Evolutionary conservation across 139 green algal genomes (phyloP), one percentile per base, ranked within the genome.

Genomic region (Tetradesmus obliquus): DNA sequence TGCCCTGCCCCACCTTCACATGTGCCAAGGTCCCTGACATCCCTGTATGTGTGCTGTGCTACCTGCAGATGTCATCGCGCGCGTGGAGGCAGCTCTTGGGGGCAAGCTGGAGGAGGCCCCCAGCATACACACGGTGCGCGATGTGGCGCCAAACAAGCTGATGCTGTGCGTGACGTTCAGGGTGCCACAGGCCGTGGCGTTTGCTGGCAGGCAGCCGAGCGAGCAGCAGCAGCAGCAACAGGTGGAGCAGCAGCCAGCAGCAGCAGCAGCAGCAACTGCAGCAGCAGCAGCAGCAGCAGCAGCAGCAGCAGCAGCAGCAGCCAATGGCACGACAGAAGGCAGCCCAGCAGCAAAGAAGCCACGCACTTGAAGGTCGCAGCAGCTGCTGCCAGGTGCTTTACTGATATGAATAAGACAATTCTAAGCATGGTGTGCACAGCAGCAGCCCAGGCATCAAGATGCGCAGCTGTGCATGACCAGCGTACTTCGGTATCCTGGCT

Each of bases 141-240:
- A 99, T 66, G 98, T 99, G 82, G 97, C 98, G 5, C 98, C 98
- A 24, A 97, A 97, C 92, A 99, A 99, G 93, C 76, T 96, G 80
- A 99, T 99, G 97, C 91, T 98, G 9, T 99, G 97, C 86, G 81
- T 99, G 4, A 97, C 87, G 45, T 99, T 99, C 94, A 76, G 90
- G 9, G 89, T 99, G 88, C 97, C 97, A 13, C 86, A 87, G 32
- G 92, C 92, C 2, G 94, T 97, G 60, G 97, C 95, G 2, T 96
- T 97, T 88, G 91, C 91, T 8, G 93, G 94, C 60, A 83, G 94
- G 71, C 5, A 55, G 53, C 24, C 5, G 1, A 60, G 58, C 0
- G 83, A n/a, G 54, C 54, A 76, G 83, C 82, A 87, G 80, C 17
- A 57, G 80, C n/a, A 93, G 80, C 80, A 19, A 20, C 45, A 54